Percentiles rank a stretch among this genome's conserved stretches.
Evolutionary conservation across 78 protist species (phyloP).

Genomic region (Pigoraptor vietnamica): DNA sequence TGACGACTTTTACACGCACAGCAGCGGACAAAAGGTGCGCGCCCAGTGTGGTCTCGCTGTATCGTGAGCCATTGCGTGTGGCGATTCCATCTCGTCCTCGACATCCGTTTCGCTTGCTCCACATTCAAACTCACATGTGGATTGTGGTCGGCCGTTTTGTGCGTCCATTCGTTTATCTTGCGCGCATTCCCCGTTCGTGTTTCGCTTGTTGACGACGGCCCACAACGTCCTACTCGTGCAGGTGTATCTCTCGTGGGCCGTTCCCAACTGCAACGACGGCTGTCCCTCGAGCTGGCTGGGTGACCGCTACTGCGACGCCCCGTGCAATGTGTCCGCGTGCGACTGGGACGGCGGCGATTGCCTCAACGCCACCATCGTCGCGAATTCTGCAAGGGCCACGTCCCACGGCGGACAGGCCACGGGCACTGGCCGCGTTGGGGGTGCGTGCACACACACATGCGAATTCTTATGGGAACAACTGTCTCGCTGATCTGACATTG

Average conservation of each 20-base stretch:
- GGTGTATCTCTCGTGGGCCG: conserved; percentile 84
- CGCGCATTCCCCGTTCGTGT: not conserved
- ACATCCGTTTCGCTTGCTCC: too few species aligned
- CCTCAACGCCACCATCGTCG: not conserved
- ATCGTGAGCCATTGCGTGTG: not conserved
- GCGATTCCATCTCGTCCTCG: too few species aligned
- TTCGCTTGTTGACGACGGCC: too few species aligned
- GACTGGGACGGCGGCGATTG: conserved; percentile 88
- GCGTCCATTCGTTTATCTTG: not conserved
- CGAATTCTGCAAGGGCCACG: not conserved
- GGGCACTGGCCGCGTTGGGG: too few species aligned
- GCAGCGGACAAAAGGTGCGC: conserved; percentile 56
- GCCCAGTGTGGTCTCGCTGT: not conserved
- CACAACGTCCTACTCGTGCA: too few species aligned
- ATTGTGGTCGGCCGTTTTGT: too few species aligned
- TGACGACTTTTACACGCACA: conserved; percentile 75
- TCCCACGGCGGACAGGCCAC: too few species aligned
- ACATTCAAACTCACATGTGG: too few species aligned
- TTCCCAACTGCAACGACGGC: conserved; percentile 86
- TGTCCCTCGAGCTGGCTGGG: conserved; percentile 86
- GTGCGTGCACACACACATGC: not conserved
- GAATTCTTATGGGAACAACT: not conserved
- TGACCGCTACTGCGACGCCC: conserved; percentile 87
- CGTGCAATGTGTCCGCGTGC: conserved; percentile 77
- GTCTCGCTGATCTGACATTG: too few species aligned